Evolutionary conservation across 2,329 filamentous ascomycete species (phyloP), one percentile per base, ranked within the genome.

Genomic region (Coleophoma cylindrospora): DNA sequence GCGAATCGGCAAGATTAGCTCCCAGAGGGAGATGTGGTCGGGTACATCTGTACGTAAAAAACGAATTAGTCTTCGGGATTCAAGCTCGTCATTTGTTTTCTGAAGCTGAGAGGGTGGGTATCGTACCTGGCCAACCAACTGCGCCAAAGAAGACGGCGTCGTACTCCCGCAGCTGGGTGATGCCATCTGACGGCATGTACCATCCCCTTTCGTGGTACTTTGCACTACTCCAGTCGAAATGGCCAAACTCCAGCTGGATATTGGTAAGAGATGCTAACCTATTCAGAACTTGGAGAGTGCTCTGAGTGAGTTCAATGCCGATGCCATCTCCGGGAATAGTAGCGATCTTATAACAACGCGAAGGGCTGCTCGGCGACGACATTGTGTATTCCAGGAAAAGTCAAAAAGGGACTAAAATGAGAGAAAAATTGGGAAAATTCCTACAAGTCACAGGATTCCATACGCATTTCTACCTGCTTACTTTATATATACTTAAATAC

Each of bases 11-110:
- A 85, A 70, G 40, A 80, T 77, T n/a, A 85, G 69, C 32, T 72
- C 70, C 81, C 81, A 84, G 27, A 85, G 76, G 1, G 77, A 81
- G 54, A 84, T 79, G 57, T 83, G 80, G 55, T 84, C 81, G 1
- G 81, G 80, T 0, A 84, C 78, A 40, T 80, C 73, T 61, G 27
- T 27, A 8, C 9, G 9, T 3, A 27, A 27, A 27, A 27, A 7
- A 27, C 19, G 19, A 3, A n/a, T n/a, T 19, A 19, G 19, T 19
- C 19, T 19, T 19, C 19, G 19, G 19, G 19, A 2, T 19, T 19
- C 19, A 19, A 19, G 19, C 19, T 19, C 19, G 19, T 19, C 19
- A 2, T 19, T 19, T 3, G 19, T 19, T 19, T 19, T 19, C 3
- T 19, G 2, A 19, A 19, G 19, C 19, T 19, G 19, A 19, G 2